Evolutionary conservation across 805 yeast species (phyloP).

Genomic region (Ogataea pini): DNA sequence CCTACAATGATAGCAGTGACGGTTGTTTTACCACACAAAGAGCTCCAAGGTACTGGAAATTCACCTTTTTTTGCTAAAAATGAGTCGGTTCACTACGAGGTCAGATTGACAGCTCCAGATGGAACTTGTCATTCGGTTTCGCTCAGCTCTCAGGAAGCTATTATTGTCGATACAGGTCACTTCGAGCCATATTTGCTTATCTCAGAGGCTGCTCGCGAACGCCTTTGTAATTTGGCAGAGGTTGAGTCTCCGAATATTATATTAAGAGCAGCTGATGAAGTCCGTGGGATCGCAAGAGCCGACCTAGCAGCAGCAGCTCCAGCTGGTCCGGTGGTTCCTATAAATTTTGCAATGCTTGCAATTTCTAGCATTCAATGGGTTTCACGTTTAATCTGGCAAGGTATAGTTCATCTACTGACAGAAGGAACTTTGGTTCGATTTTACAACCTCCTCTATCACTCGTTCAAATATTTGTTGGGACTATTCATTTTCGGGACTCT

Average conservation of each 20-base stretch:
- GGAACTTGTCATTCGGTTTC: conserved; percentile 19
- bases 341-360: neutral
- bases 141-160: conserved; percentile 44
- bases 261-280: neutral
- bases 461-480: conserved; percentile 10
- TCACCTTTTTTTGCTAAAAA: conserved; percentile 12
- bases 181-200: conserved; percentile 41
- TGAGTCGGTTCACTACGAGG: conserved; percentile 28
- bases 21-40: conserved; percentile 10
- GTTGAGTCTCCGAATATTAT: conserved; percentile 8
- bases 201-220: conserved; percentile 39
- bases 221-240: conserved; percentile 23
- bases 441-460: conserved; percentile 7
- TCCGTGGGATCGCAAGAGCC: neutral
- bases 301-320: neutral
- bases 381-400: neutral
- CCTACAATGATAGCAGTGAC: conserved; percentile 22
- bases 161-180: conserved; percentile 38
- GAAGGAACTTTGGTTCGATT: conserved; percentile 21
- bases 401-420: conserved; percentile 14
- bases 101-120: conserved; percentile 21
- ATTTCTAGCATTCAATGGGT: neutral
- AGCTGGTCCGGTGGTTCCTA: neutral
- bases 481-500: conserved; percentile 3
- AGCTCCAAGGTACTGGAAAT: conserved; percentile 5